Base-by-base conservation (phyloP, 306 rosid genomes). In the Hippophae tibetana region DNA sequence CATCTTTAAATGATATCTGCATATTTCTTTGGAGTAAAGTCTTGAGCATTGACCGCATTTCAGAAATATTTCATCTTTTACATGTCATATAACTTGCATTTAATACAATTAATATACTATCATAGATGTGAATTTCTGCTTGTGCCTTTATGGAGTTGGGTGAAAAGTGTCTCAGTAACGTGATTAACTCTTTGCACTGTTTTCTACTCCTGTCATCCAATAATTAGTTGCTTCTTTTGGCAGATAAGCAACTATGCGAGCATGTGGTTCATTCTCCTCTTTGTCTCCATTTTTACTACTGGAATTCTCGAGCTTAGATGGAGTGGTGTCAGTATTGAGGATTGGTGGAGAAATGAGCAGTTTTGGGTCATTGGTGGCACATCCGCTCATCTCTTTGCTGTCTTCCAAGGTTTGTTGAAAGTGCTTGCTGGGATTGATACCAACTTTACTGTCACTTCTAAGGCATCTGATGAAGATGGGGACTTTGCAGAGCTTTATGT, bases 261-360 rank as follows among this genome's bases (percentile, higher is more conserved):
- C 65, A 86, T 93, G 95, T 93, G 97, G 99, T 93, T 93, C 53
- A 93, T 93, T 61, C 94, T 88, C 54, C 95, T 88, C 70, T 93
- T 93, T 27, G 82, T 86, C 54, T 93, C 99, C 47, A 93, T 93
- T 76, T 79, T 83, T 7, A 66, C 97, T 3, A 93, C 99, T 41
- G 92, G 95, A 62, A 86, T 93, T 68, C 99, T 93, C 14, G 99
- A 93, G 84, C 97, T 93, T 48, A 86, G 99, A 70, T 93, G 99
- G 99, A 93, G 99, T 75, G 99, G 99, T 31, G 99, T 93, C 42
- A 77, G 97, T 57, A 82, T 88, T 60, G 99, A 93, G 58, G 99
- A 93, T 72, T 93, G 99, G 99, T 93, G 99, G 99, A 88, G 99
- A 66, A 93, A 93, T 6, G 99, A 93, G 67, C 99, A 88, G 70